These are phyloP conservation scores for Cladosporium colombiae DNA, from an alignment of 2,329 filamentous ascomycete species.

Conservation along the genomic window DNA sequence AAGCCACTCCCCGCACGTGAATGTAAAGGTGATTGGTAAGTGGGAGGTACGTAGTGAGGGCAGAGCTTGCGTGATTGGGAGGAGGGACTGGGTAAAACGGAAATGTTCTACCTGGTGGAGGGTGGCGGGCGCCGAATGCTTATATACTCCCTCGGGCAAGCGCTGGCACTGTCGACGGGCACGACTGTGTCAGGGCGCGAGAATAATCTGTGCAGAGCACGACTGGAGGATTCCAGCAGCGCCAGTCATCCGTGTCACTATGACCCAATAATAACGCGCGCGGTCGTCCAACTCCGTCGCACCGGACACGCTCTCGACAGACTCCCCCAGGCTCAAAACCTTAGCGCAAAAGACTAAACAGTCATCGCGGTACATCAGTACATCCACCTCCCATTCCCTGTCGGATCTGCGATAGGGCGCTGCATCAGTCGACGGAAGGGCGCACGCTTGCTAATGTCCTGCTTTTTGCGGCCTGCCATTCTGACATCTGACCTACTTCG, in stretches of 20 bases:
- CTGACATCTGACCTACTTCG: conserved; percentile 16
- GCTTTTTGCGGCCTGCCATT: conserved; percentile 9
- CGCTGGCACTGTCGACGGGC: background rate
- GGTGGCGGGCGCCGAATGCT: conserved; percentile 5
- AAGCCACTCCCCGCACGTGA: conserved; percentile 19
- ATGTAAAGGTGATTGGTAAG: conserved; percentile 5
- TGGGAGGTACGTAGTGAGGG: background rate
- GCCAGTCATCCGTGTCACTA: conserved; percentile 1
- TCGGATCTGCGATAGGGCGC: conserved; percentile 17
- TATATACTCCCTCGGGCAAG: conserved; percentile 13
- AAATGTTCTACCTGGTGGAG: conserved; percentile 16
- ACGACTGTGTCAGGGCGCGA: background rate
- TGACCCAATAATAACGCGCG: conserved; percentile 15
- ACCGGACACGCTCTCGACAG: background rate
- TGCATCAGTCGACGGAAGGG: background rate
- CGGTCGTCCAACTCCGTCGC: background rate
- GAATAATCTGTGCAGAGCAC: background rate
- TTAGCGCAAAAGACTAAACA: conserved; percentile 10
- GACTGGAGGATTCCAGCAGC: background rate
- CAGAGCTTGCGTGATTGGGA: background rate
- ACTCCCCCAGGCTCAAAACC: background rate
- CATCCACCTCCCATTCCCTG: conserved; percentile 8
- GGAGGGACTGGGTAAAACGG: background rate
- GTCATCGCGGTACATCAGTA: conserved; percentile 1
- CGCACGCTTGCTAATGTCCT: conserved; percentile 19